Base-by-base conservation (phyloP, 805 yeast genomes). In the Saccharomycopsis javanensis region DNA sequence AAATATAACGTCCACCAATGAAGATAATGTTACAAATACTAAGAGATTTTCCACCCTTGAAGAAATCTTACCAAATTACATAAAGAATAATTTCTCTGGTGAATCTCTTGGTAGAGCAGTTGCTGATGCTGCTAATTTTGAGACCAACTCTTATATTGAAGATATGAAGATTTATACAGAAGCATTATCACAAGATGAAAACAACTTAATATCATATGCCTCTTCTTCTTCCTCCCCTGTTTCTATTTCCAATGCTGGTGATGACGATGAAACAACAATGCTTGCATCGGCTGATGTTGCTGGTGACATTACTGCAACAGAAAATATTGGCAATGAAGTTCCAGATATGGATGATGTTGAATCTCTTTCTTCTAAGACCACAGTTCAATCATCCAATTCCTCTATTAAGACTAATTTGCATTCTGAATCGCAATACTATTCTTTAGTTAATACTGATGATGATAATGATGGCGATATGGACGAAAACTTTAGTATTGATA, bases 331-430 rank as follows among this genome's bases (percentile, higher is more conserved):
- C 10, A 38, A 35, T 18, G 33, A 31, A 11, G 31, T 31, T 6
- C 25, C 51, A 11, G 38, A 35, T 3, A 18, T 18, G 38, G 38
- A 34, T 16, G 46, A 27, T 28, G 51, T 27, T 16, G 51, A 42
- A 13, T 58, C 61, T 25, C 50, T 58, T 11, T 56, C 59, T 13
- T 57, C 60, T 15, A 30, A 31, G 11, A 46, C 60, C 15, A 58
- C 58, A 5, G 38, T 53, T 28, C 59, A 58, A 10, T 58, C 61
- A 11, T 53, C 35, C 20, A 54, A 38, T 48, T 56, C 28, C 6
- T 55, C 58, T n/a, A 31, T 58, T 25, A 53, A 58, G n/a, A 58
- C 61, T 28, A 33, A 55, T 23, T 20, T 30, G 3, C 33, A 33
- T 8, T 48, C 55, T 6, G 59, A 58, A 18, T 27, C 50, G 2